Percentiles rank a stretch among this genome's conserved stretches.
These are phyloP conservation scores for Hordeum marinum DNA, from an alignment of 176 grass and related monocot species.

Conservation along the genomic window DNA sequence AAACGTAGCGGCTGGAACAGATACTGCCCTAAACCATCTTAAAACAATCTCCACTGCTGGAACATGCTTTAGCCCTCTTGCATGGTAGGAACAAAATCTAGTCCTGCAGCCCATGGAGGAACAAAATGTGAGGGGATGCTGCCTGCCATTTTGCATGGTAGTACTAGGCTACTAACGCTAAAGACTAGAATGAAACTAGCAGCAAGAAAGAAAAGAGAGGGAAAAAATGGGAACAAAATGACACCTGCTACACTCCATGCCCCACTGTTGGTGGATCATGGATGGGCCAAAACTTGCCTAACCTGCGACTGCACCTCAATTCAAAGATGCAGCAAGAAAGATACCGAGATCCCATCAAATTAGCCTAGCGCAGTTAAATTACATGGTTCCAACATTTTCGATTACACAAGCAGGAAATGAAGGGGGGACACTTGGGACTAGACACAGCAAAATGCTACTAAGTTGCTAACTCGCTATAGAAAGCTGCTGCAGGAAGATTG, in stretches of 20 bases:
- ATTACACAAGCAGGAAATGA: constrained; percentile 7
- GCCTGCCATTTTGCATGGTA: background rate
- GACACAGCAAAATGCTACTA: constrained; percentile 25
- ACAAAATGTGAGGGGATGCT: background rate
- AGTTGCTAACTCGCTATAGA: constrained; percentile 9
- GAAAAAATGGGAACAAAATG: background rate
- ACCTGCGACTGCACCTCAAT: background rate
- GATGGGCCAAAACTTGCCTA: background rate
- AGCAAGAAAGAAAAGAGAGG: background rate
- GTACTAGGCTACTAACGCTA: background rate
- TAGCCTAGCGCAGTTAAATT: background rate
- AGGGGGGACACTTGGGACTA: background rate
- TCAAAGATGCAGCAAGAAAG: background rate
- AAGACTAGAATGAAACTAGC: background rate
- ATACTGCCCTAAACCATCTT: background rate
- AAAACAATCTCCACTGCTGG: background rate
- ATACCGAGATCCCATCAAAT: background rate
- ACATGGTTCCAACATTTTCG: constrained; percentile 9
- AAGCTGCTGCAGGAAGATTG: constrained; percentile 22
- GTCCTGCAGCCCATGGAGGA: background rate
- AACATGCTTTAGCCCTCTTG: no score
- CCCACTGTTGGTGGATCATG: background rate
- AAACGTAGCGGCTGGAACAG: background rate
- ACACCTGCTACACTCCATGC: background rate
- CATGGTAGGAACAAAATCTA: background rate